Evolutionary conservation across 2,329 filamentous ascomycete genomes (phyloP), one percentile per base, ranked within the genome.

Genomic region (Tympanopsis confertula): DNA sequence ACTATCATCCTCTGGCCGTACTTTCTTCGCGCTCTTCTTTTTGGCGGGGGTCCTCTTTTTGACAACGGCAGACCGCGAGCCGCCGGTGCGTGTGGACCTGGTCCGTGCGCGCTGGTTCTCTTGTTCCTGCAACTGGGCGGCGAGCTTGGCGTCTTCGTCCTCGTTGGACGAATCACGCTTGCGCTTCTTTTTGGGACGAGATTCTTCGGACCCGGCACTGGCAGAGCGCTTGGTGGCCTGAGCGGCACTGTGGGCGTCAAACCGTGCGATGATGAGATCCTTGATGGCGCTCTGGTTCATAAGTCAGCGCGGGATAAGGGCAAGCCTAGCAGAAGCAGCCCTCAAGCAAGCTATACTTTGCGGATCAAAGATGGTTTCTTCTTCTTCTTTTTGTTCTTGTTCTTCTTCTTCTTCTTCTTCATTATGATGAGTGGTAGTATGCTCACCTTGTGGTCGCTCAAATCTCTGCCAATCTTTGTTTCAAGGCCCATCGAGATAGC

Each of bases 41-140:
- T 74, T 71, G 38, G 72, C 69, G 30, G 71, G 60, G 50, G 66
- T 68, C 60, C 78, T 80, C 62, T 82, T 84, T 61, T 82, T 83
- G 18, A 66, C 64, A 13, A 58, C 50, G 49, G 68, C 65, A 39
- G 69, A 59, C 44, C 70, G 64, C 54, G 77, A 74, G 45, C 75
- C 74, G 10, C 80, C 84, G 5, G 86, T 85, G 33, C 89, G 74
- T 3, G 88, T 95, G 14, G 84, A 73, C 38, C 86, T 71, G 36
- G 76, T 78, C 32, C 76, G 68, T 3, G 63, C 66, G 36, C 72
- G 62, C 42, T 76, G 70, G 58, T 96, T 94, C 62, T 95, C 86
- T 57, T 96, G 85, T 0, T 87, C 89, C 59, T 98, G 91, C 24
- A 98, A 68, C 56, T 82, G 77, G 13, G 87, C 87, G 1, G 91